Base-by-base conservation (phyloP, 305 asterid species). In the Fraxinus sp. region DNA sequence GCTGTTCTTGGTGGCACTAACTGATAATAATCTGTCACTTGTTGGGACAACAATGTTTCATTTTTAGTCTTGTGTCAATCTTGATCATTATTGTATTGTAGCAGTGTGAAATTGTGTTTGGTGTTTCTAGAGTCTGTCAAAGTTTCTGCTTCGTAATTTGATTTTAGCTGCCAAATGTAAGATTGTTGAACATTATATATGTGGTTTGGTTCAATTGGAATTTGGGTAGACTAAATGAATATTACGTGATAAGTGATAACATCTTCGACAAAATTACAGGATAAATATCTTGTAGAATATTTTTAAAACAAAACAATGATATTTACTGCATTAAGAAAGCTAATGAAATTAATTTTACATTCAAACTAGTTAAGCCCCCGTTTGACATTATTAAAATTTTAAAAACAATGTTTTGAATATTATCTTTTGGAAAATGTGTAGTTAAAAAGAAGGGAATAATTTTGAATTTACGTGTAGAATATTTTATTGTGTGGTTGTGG, bases 1-100 rank as follows among this genome's bases (percentile, higher is more conserved):
- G 49, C 75, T 74, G 90, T 84, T 32, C 85, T 89, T 7, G 91
- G 91, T 0, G 91, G 91, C 59, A 89, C 74, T 28, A 68, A 68
- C 18, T 68, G 18, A 68, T 68, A 4, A 68, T 28, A 1, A 10
- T 28, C 7, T 68, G 74, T 26, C 18, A 28, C 2, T 64, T 64
- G 72, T 64, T 64, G 36, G 74, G 20, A 68, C 37, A 68, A 0
- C 1, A 26, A 26, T 26, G 33, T 66, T 66, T 26, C 26, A 10
- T 68, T 26, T 68, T 68, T 30, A 68, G 18, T 28, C 2, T 66
- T 68, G 74, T 68, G 74, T 68, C 74, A 68, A 28, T 28, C 8
- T 26, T 68, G 36, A 37, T 37, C 41, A 13, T 68, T 68, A 30
- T 68, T 26, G 37, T 7, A 11, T 64, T 64, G 35, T 64, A 22